A percentile compares a stretch with the other conserved stretches of the same genome.
phyloP scores from a whole-genome alignment of 75 land plant species.

The Cunninghamia lanceolata region DNA sequence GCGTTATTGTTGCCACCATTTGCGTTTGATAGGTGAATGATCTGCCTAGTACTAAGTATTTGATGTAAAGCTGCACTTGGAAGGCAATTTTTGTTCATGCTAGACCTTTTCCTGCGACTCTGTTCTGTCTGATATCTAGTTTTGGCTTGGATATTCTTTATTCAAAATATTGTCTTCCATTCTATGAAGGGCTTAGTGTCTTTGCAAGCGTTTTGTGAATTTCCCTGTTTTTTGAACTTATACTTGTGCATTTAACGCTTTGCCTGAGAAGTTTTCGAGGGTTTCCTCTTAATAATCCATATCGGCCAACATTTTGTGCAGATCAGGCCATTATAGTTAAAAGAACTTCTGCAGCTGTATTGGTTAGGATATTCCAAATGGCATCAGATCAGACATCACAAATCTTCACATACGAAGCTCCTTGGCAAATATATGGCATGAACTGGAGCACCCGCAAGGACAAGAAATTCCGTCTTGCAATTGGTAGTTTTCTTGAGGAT shows the following conservation, averaged over 20 bases:
- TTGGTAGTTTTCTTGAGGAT: constrained; percentile 49
- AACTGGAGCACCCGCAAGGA: constrained; percentile 58
- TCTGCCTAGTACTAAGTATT: neutral
- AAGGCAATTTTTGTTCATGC: neutral
- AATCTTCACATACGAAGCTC: constrained; percentile 50
- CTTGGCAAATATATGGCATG: constrained; percentile 53
- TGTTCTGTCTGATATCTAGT: neutral
- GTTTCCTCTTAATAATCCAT: neutral
- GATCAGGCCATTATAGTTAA: neutral
- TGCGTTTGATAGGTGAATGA: neutral
- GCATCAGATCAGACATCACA: constrained; percentile 5
- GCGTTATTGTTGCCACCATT: neutral
- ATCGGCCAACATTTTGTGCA: neutral
- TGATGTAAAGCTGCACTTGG: neutral
- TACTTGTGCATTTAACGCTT: neutral
- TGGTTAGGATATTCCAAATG: neutral
- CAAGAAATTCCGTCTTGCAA: constrained; percentile 46
- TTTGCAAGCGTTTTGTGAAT: neutral
- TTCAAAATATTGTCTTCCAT: neutral
- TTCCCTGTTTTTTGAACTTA: neutral
- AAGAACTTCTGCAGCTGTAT: neutral
- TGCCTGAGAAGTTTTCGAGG: neutral
- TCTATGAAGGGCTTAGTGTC: neutral
- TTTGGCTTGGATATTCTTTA: neutral
- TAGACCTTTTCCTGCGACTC: neutral